Conservation (phyloP, 2,329 filamentous ascomycete species). For the Westerdykella aurantiaca region DNA sequence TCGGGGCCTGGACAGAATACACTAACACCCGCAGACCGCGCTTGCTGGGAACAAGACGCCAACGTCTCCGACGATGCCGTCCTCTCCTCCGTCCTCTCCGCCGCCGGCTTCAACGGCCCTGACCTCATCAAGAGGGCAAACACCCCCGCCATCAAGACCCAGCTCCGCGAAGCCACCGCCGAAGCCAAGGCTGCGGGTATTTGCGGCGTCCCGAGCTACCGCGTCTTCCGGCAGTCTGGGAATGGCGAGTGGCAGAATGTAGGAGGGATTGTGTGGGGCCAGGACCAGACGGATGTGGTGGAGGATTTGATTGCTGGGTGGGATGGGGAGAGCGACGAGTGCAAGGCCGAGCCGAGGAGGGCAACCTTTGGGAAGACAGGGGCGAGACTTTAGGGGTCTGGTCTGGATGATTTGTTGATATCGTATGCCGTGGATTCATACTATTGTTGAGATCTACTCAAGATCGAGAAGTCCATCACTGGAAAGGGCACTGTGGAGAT, state of each 20-base stretch:
- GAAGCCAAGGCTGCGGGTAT: slow-evolving; percentile 28
- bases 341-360: slow-evolving; percentile 6
- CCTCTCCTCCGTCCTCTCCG: slow-evolving; percentile 17
- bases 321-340: slow-evolving; percentile 8
- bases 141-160: slow-evolving; percentile 16
- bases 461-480: no score
- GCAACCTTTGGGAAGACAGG: slow-evolving; percentile 3
- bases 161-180: slow-evolving; percentile 24
- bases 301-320: slow-evolving; percentile 33
- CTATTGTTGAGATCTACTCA: no score
- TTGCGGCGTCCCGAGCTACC: slow-evolving; percentile 32
- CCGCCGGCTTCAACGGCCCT: slow-evolving; percentile 22
- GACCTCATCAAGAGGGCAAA: slow-evolving; percentile 24
- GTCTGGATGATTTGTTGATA: no score
- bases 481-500: no score
- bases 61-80: slow-evolving; percentile 25
- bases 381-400: background rate
- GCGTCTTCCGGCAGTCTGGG: slow-evolving; percentile 14
- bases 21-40: slow-evolving; percentile 19
- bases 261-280: slow-evolving; percentile 30
- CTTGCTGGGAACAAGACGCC: slow-evolving; percentile 30
- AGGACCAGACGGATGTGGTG: slow-evolving; percentile 30
- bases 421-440: no score
- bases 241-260: slow-evolving; percentile 12
- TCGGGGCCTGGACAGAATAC: background rate